Evolutionary conservation across 441 rosid species (phyloP).

Genomic region (Bocquillonia castaneifolia): DNA sequence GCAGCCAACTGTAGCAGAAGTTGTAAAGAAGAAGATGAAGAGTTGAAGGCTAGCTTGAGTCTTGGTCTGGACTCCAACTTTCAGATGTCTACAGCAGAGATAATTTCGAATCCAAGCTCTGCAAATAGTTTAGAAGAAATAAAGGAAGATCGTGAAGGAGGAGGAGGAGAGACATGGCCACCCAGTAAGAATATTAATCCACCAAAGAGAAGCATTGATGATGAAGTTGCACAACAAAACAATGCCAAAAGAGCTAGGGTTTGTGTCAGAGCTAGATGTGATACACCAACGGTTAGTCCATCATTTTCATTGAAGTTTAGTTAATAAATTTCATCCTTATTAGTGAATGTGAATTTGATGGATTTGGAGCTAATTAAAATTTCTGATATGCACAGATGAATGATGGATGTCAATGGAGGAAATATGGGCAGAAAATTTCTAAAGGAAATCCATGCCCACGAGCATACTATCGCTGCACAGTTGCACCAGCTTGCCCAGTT

Average conservation of each 20-base stretch:
- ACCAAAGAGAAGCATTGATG: conserved; percentile 37
- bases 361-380: too few relatives aligned
- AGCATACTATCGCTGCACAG: conserved; percentile 81
- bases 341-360: background rate
- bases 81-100: conserved; percentile 23
- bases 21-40: conserved; percentile 31
- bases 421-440: conserved; percentile 87
- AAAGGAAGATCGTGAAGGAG: conserved; percentile 36
- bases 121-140: conserved; percentile 37
- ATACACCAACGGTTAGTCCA: conserved; percentile 74
- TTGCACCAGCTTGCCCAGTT: conserved; percentile 77
- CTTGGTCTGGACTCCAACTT: conserved; percentile 49
- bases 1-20: conserved; percentile 16
- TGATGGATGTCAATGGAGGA: conserved; percentile 95
- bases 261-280: conserved; percentile 84
- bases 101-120: conserved; percentile 30
- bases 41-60: conserved; percentile 46
- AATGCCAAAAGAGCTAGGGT: conserved; percentile 74
- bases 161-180: conserved; percentile 44
- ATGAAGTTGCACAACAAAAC: conserved; percentile 52
- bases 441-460: conserved; percentile 92
- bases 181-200: conserved; percentile 39
- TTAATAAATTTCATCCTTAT: background rate
- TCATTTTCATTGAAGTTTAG: background rate
- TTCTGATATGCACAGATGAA: conserved; percentile 50